Base-by-base conservation (phyloP, 2,329 filamentous ascomycete species). In the Dichotomopilus funicola region DNA sequence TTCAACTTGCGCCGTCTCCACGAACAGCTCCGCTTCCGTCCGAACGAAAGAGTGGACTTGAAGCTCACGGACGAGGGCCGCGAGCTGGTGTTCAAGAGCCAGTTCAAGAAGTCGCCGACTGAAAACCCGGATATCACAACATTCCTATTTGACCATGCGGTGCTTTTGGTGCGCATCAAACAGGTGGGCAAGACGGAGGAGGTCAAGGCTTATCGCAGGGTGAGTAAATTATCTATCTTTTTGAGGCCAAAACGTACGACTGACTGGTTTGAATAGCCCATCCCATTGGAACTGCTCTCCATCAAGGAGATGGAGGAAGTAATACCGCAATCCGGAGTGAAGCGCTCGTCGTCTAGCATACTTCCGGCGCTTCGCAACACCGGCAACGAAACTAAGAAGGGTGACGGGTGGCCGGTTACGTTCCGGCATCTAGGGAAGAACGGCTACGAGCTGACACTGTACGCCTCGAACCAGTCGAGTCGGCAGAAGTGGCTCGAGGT, bases 251-350 rank as follows among this genome's bases (percentile, higher is more conserved):
- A 9, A 36, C 5, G 37, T n/a, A 31, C 35, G 41, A 42, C 62
- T 67, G 50, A 65, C 62, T 65, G 51, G 64, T 51, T 11, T 51
- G 31, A 48, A 53, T 56, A 91, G 75, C 94, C 94, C 0, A 99
- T 99, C 62, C 94, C 94, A 11, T 75, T 99, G 36, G 94, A 99
- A 69, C 78, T 99, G 6, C 79, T 99, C 12, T 86, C 94, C 31
- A 97, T 99, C 63, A 86, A 88, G 52, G 92, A 97, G 68, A 97
- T 99, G 92, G 92, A 97, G 52, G 91, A 96, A 68, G 86, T 97
- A 35, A 89, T 96, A 43, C 91, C 91, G 3, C 85, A 82, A 60
- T 72, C 86, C 49, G 91, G 91, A 31, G 78, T 90, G 37, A 97
- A 96, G 74, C 81, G 94, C 51, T 86, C 91, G 11, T 95, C 92